Percentiles rank a stretch among this genome's conserved stretches.
These are phyloP conservation scores for Paspalum notatum DNA, from an alignment of 176 grass and related monocot genomes.

Conservation along the genomic window DNA sequence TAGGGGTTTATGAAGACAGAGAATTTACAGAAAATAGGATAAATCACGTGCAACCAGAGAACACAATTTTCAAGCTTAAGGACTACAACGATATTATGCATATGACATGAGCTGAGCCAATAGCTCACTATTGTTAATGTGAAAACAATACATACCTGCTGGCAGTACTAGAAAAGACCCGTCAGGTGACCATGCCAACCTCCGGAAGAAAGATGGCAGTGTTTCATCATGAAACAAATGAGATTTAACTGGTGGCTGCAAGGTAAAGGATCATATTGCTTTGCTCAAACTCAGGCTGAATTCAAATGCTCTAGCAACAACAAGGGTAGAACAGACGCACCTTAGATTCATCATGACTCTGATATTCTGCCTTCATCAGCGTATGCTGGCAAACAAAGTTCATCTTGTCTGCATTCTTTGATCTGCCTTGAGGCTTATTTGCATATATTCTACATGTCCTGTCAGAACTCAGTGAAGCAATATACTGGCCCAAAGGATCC, in stretches of 20 bases:
- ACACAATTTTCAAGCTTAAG: neutral
- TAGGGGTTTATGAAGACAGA: neutral
- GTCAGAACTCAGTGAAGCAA: conserved; percentile 93
- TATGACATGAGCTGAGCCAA: neutral
- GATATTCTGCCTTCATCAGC: conserved; percentile 65
- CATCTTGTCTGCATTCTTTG: conserved; percentile 65
- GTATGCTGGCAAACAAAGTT: conserved; percentile 90
- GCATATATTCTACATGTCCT: conserved; percentile 89
- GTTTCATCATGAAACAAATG: conserved; percentile 98
- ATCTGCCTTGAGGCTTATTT: conserved; percentile 87
- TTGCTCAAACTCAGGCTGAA: conserved; percentile 2
- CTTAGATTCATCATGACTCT: conserved; percentile 78
- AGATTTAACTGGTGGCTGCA: conserved; percentile 70
- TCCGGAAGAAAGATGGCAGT: conserved; percentile 95
- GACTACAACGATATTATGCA: neutral
- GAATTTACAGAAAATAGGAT: conserved; percentile 8
- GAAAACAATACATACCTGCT: conserved; percentile 59
- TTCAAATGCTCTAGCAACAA: conserved; percentile 3
- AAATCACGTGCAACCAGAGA: conserved; percentile 34
- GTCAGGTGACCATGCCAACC: conserved; percentile 93
- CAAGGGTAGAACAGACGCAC: conserved; percentile 48
- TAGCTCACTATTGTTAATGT: neutral
- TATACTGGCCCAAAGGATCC: conserved; percentile 91
- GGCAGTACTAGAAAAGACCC: conserved; percentile 93
- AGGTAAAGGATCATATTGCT: conserved; percentile 24